Percentiles rank a stretch among this genome's conserved stretches.
phyloP scores from a whole-genome alignment of 352 stramenopile genomes.

The Peronosclerospora sorghi region DNA sequence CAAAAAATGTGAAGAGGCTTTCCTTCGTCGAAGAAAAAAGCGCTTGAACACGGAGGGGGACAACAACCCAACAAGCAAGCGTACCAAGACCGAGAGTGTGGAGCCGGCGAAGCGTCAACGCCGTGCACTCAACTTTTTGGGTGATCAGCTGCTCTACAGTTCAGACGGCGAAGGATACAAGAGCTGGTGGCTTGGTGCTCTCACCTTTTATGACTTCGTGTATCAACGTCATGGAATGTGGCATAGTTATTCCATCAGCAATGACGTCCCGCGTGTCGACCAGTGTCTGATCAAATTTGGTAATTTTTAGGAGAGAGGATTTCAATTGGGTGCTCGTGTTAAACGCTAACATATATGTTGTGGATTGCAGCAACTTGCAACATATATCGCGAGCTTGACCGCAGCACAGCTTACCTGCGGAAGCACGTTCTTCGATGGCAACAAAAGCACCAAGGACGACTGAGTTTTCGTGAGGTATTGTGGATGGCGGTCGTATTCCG shows the following conservation, averaged over 20 bases:
- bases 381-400: slow-evolving; percentile 75
- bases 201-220: slow-evolving; percentile 80
- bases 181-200: slow-evolving; percentile 74
- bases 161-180: slow-evolving; percentile 71
- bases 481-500: slow-evolving; percentile 77
- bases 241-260: slow-evolving; percentile 74
- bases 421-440: slow-evolving; percentile 77
- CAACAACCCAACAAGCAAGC: slow-evolving; percentile 11
- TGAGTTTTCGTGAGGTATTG: slow-evolving; percentile 61
- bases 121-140: slow-evolving; percentile 59
- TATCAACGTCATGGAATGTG: slow-evolving; percentile 82
- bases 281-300: slow-evolving; percentile 61
- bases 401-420: slow-evolving; percentile 67
- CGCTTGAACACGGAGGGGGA: slow-evolving; percentile 12
- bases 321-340: not conserved
- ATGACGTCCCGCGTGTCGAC: slow-evolving; percentile 60
- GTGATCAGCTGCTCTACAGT: slow-evolving; percentile 60
- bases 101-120: slow-evolving; percentile 34
- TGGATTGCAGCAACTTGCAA: slow-evolving; percentile 54
- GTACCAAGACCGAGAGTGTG: slow-evolving; percentile 20
- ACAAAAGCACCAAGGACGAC: slow-evolving; percentile 49
- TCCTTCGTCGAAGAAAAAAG: slow-evolving; percentile 32
- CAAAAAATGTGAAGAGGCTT: slow-evolving; percentile 51
- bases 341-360: not conserved
- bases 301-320: slow-evolving; percentile 13